Conservation (phyloP, 1,284 basidiomycete species). For the Papiliotrema fonsecae region DNA sequence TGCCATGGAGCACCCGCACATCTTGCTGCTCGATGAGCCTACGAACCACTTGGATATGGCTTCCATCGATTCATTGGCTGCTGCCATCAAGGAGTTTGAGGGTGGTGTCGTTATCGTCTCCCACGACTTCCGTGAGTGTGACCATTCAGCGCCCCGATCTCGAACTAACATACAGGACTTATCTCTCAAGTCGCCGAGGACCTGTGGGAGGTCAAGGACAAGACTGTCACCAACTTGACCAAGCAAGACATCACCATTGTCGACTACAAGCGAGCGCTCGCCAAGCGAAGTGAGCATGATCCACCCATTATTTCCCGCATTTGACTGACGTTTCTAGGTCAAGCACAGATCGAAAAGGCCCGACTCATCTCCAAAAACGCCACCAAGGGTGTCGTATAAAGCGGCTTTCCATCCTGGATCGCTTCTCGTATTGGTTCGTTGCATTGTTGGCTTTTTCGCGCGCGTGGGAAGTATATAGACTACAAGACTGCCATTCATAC, state of each 20-base stretch:
- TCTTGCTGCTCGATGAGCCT: constrained; percentile 68
- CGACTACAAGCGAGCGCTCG: constrained; percentile 71
- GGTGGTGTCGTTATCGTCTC: constrained; percentile 98
- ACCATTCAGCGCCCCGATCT: background rate
- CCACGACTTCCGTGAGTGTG: constrained; percentile 82
- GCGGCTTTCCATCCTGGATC: background rate
- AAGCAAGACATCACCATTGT: constrained; percentile 82
- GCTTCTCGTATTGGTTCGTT: background rate
- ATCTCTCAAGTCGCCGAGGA: constrained; percentile 95
- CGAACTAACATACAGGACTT: constrained; percentile 54
- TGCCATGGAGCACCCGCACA: constrained; percentile 89
- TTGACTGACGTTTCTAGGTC: constrained; percentile 25
- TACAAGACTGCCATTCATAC: background rate
- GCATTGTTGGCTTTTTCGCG: background rate
- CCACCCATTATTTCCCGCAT: background rate
- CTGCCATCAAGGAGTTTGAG: constrained; percentile 92
- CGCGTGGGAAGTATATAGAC: background rate
- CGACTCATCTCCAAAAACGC: constrained; percentile 78
- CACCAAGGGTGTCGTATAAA: constrained; percentile 46
- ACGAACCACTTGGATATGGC: constrained; percentile 58
- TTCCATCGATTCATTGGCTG: constrained; percentile 91
- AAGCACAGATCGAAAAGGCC: constrained; percentile 75
- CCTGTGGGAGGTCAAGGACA: constrained; percentile 96
- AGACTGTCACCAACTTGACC: constrained; percentile 88
- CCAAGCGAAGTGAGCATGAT: constrained; percentile 43